Evolutionary conservation across 352 stramenopile genomes (phyloP).

Genomic region (Globisporangium emineosum): DNA sequence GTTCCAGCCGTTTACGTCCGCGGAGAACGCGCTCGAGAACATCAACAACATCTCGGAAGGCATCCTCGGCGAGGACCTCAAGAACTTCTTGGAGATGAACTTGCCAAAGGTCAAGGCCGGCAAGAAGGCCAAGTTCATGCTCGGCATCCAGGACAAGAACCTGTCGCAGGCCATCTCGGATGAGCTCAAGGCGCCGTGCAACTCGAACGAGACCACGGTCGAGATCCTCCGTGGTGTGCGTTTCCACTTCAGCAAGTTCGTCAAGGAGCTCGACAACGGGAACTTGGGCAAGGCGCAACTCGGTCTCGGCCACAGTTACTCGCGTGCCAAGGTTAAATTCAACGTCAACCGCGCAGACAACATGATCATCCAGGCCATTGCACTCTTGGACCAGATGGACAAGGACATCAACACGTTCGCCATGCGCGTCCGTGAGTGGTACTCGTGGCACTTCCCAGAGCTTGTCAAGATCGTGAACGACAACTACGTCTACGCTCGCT

Average conservation of each 20-base stretch:
- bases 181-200: conserved; percentile 91
- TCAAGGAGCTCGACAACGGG: conserved; percentile 96
- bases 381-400: conserved; percentile 99
- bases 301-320: conserved; percentile 99
- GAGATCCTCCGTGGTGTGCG: conserved; percentile 97
- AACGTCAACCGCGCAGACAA: conserved; percentile 99
- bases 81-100: conserved; percentile 99
- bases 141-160: conserved; percentile 93
- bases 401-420: conserved; percentile 99
- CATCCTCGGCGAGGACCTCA: conserved; percentile 90
- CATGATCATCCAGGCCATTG: conserved; percentile 99
- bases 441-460: conserved; percentile 99
- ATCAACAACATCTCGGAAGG: conserved; percentile 98
- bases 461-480: conserved; percentile 99
- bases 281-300: conserved; percentile 98
- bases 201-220: conserved; percentile 96
- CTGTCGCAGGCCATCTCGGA: conserved; percentile 96
- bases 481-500: conserved; percentile 99
- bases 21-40: conserved; percentile 98
- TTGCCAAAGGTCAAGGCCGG: conserved; percentile 95
- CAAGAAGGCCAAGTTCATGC: conserved; percentile 88
- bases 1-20: conserved; percentile 99
- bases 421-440: conserved; percentile 99
- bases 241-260: conserved; percentile 97
- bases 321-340: conserved; percentile 99